Percentiles rank a stretch among this genome's conserved stretches.
Evolutionary conservation across 1,284 basidiomycete genomes (phyloP).

Genomic region (Wallemia mellicola): DNA sequence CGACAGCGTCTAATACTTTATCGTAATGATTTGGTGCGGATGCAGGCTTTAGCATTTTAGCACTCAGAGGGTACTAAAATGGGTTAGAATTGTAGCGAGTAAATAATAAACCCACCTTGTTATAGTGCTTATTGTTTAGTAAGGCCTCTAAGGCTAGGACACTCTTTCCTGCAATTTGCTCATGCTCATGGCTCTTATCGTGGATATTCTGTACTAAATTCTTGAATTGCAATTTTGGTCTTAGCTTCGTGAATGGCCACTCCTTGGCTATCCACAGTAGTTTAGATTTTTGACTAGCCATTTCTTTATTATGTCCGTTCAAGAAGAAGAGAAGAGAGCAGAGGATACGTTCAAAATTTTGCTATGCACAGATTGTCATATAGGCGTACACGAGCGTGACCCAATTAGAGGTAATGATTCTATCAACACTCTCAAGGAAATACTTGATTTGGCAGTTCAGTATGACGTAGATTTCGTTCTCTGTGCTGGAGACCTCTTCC

Average conservation of each 20-base stretch:
- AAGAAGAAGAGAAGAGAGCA: slow-evolving; percentile 6
- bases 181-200: not conserved
- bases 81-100: not conserved
- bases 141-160: not conserved
- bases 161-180: not conserved
- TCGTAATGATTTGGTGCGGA: not conserved
- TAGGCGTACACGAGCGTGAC: slow-evolving; percentile 83
- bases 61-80: not conserved
- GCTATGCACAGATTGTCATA: slow-evolving; percentile 79
- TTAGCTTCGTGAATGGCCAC: not conserved
- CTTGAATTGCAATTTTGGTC: slow-evolving; percentile 39
- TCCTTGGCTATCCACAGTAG: not conserved
- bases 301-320: not conserved
- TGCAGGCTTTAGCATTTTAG: not conserved
- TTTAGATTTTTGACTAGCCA: slow-evolving; percentile 3
- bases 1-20: not conserved
- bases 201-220: slow-evolving; percentile 17
- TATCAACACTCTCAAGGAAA: slow-evolving; percentile 80
- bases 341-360: slow-evolving; percentile 25
- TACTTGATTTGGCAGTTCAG: slow-evolving; percentile 63
- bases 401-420: slow-evolving; percentile 82
- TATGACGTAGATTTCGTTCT: slow-evolving; percentile 79
- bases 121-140: not conserved
- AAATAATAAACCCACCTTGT: not conserved
- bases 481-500: slow-evolving; percentile 83